These are phyloP conservation scores for Ceratocystis huliohia DNA, from an alignment of 2,329 filamentous ascomycete genomes.

Conservation along the genomic window DNA sequence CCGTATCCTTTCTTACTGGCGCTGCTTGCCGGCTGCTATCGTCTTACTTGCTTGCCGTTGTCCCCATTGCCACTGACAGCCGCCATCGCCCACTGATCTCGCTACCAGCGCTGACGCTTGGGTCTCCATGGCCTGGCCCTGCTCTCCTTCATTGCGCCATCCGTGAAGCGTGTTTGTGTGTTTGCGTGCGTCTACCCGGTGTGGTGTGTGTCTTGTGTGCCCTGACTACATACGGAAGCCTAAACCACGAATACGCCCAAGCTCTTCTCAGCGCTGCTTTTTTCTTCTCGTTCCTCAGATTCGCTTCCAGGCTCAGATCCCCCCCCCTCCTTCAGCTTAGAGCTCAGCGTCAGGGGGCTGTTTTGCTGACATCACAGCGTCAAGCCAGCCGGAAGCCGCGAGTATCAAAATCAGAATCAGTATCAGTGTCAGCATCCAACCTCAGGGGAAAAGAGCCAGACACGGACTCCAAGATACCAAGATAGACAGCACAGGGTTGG, in stretches of 20 bases:
- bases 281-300: not conserved
- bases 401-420: not conserved
- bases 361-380: not conserved
- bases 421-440: not conserved
- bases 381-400: not conserved
- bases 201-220: not conserved
- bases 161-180: not conserved
- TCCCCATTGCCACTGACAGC: no score
- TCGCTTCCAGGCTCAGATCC: not conserved
- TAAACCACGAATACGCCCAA: conserved; percentile 4
- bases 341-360: not conserved
- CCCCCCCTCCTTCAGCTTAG: not conserved
- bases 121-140: not conserved
- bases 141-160: not conserved
- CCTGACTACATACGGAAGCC: not conserved
- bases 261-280: not conserved
- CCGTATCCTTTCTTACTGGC: no score
- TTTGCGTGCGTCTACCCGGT: not conserved
- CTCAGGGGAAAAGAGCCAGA: not conserved
- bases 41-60: no score
- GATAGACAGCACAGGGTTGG: no score
- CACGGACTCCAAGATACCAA: not conserved
- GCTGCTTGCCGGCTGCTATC: no score
- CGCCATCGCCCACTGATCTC: not conserved
- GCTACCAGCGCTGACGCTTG: not conserved